These are phyloP conservation scores for Capronia americana DNA, from an alignment of 2,329 filamentous ascomycete genomes.

Conservation along the genomic window DNA sequence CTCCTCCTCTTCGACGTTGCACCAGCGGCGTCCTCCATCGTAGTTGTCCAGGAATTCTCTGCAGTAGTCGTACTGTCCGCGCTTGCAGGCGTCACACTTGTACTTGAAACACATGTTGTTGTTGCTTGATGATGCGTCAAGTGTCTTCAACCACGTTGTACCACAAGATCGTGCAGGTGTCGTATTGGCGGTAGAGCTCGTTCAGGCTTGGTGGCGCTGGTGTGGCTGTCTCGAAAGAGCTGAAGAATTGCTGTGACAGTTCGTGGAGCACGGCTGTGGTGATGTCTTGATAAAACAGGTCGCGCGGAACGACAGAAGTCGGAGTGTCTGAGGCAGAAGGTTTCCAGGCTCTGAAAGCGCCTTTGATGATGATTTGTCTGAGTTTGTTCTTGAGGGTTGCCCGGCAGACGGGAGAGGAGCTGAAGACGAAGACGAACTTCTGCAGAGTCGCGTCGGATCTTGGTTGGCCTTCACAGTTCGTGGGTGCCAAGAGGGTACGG, in stretches of 20 bases:
- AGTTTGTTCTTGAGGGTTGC: constrained; percentile 16
- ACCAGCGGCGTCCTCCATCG: constrained; percentile 9
- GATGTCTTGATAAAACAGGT: constrained; percentile 12
- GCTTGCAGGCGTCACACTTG: constrained; percentile 25
- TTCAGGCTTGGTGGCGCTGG: neutral
- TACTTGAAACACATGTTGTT: constrained; percentile 31
- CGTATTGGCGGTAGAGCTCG: neutral
- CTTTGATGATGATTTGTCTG: constrained; percentile 15
- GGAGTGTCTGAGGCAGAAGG: neutral
- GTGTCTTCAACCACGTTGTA: neutral
- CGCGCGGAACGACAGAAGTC: neutral
- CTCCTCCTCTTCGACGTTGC: constrained; percentile 20
- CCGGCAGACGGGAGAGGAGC: constrained; percentile 6
- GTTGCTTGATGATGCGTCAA: neutral
- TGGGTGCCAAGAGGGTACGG: neutral
- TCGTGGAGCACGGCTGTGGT: neutral
- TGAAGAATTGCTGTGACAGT: constrained; percentile 5
- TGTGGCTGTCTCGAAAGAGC: neutral
- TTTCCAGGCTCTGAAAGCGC: constrained; percentile 9
- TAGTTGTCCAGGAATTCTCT: constrained; percentile 12
- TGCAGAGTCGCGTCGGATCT: neutral
- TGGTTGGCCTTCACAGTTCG: neutral
- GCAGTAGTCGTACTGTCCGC: constrained; percentile 21
- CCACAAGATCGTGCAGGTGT: neutral
- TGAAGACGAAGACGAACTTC: constrained; percentile 11